Conservation (phyloP, 805 yeast genomes). For the Candida ponderosae region DNA sequence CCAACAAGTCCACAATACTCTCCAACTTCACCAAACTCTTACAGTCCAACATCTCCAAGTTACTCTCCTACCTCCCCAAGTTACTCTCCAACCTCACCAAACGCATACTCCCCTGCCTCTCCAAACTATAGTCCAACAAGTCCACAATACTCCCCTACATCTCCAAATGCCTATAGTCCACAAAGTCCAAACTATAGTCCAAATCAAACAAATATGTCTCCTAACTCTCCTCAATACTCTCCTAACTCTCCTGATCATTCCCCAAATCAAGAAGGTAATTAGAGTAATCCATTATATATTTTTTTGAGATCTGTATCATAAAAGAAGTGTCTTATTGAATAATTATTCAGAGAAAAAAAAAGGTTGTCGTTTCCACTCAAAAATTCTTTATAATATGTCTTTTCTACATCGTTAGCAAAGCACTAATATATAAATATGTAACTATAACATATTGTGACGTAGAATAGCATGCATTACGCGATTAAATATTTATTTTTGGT, state of each 20-base stretch:
- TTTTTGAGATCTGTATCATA: too few relatives aligned
- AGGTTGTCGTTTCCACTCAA: too few relatives aligned
- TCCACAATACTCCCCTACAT: conserved; percentile 37
- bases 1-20: conserved; percentile 35
- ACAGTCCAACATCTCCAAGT: conserved; percentile 39
- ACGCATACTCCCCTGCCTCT: conserved; percentile 50
- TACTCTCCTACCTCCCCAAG: conserved; percentile 63
- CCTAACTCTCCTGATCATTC: conserved; percentile 43
- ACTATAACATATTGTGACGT: too few relatives aligned
- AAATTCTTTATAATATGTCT: too few relatives aligned
- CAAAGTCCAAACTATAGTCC: conserved; percentile 52
- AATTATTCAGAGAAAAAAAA: too few relatives aligned
- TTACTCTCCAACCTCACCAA: conserved; percentile 59
- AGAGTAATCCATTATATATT: too few relatives aligned
- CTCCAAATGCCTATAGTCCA: conserved; percentile 31
- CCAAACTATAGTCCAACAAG: conserved; percentile 44
- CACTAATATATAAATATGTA: too few relatives aligned
- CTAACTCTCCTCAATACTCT: conserved; percentile 47
- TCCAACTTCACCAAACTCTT: conserved; percentile 40
- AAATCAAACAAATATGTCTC: conserved; percentile 49
- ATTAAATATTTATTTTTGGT: too few relatives aligned
- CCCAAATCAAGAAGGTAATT: conserved; percentile 29
- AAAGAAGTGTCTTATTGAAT: too few relatives aligned
- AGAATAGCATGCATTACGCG: too few relatives aligned
- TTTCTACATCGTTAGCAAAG: too few relatives aligned